Evolutionary conservation across 768 basidiomycete genomes (phyloP).

Genomic region (Xanthoconium purpureum): DNA sequence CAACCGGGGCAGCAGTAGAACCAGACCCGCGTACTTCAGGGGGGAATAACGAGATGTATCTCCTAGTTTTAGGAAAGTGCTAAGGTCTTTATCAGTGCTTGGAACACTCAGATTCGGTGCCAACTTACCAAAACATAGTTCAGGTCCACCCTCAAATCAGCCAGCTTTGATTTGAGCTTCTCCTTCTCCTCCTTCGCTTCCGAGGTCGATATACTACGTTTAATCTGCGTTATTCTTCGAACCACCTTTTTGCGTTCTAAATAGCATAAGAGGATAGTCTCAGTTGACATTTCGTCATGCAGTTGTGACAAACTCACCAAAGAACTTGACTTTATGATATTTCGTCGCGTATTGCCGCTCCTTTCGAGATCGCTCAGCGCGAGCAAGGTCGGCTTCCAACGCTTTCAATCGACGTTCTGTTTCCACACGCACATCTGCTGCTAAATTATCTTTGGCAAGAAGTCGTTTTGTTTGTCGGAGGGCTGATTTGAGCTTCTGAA

Average conservation of each 20-base stretch:
- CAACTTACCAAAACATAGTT: slow-evolving; percentile 78
- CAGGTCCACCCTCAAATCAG: slow-evolving; percentile 75
- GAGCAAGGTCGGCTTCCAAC: slow-evolving; percentile 69
- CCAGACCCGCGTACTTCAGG: slow-evolving; percentile 44
- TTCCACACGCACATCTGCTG: slow-evolving; percentile 79
- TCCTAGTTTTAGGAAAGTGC: slow-evolving; percentile 83
- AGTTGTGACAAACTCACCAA: slow-evolving; percentile 53
- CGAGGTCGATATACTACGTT: slow-evolving; percentile 45
- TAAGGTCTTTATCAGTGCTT: slow-evolving; percentile 27
- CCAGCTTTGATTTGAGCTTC: slow-evolving; percentile 46
- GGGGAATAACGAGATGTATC: slow-evolving; percentile 90
- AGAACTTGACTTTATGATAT: slow-evolving; percentile 94
- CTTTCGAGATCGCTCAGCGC: slow-evolving; percentile 59
- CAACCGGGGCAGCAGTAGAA: slow-evolving; percentile 5
- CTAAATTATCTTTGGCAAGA: slow-evolving; percentile 80
- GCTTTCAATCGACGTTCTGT: slow-evolving; percentile 76
- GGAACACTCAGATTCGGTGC: not conserved
- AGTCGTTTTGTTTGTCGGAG: slow-evolving; percentile 81
- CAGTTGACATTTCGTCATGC: not conserved
- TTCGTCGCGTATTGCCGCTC: slow-evolving; percentile 70
- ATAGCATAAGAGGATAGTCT: not conserved
- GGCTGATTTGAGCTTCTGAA: slow-evolving; percentile 83
- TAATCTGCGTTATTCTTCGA: slow-evolving; percentile 71
- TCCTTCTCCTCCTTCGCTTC: slow-evolving; percentile 38
- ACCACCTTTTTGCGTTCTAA: slow-evolving; percentile 85